Base-by-base conservation (phyloP, 192 early-diverging fungal species). In the Phlyctochytrium bullatum region DNA sequence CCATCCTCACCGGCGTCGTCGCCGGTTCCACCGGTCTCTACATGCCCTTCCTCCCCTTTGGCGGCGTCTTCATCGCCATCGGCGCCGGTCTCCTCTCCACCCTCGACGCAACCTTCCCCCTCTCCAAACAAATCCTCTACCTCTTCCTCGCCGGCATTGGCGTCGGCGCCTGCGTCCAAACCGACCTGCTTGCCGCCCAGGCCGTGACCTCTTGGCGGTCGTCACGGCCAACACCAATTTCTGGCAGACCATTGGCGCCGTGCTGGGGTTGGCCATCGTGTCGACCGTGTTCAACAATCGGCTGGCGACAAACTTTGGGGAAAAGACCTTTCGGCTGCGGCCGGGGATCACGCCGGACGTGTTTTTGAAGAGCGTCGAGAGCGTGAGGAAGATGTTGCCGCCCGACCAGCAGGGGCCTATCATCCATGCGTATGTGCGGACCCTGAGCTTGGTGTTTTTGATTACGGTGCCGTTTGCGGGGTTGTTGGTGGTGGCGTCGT, bases 71-170 rank as follows among this genome's bases (percentile, higher is more conserved):
- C 17, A 35, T 78, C 1, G 47, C 62, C 54, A 32, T 69, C 52
- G 68, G 68, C 28, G 28, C 61, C 31, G 68, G 68, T 24, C 61
- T 69, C 1, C 14, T 69, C 25, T 30, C 50, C 1, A 69, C 68
- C 0, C 47, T 69, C 50, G 27, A 63, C 32, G 68, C 62, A 61
- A 34, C 76, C n/a, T 78, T 86, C 1, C 75, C 77, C 23, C 47
- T 76, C 31, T 77, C 73, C 3, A 27, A 80, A 23, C 88, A 88
- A 50, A 79, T 88, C 29, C 76, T 83, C 3, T 84, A 77, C 63
- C 69, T 92, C 65, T 72, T 92, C 28, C 73, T 92, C 59, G 65
- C 80, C 35, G 92, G 91, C 10, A 36, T 86, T 27, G 92, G 91
- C 35, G 81, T 89, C 31, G 91, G 92, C 57, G 72, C 73, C 33